Conservation (phyloP, 2,329 filamentous ascomycete species). For the Ophiostoma angusticollis region DNA sequence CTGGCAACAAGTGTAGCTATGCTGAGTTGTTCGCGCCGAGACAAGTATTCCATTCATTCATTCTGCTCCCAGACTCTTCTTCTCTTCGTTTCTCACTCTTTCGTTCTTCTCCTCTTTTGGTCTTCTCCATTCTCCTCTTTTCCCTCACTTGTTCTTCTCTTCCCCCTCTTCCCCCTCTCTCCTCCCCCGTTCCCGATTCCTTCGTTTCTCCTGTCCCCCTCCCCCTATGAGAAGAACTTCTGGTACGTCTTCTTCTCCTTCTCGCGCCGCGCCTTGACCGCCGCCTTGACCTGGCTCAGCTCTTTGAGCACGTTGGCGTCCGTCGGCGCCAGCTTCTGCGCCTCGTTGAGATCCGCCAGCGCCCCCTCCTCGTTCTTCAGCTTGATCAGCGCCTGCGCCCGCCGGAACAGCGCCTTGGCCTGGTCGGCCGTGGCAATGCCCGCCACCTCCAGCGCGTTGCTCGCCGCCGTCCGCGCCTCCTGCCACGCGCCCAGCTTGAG, state of each 20-base stretch:
- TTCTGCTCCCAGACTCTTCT: no score
- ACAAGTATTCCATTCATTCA: no score
- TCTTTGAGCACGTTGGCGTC: slow-evolving; percentile 68
- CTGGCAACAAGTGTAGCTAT: no score
- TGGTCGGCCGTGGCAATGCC: slow-evolving; percentile 61
- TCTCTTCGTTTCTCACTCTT: no score
- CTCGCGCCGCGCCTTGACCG: slow-evolving; percentile 55
- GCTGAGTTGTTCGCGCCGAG: no score
- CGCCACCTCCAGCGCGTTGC: slow-evolving; percentile 56
- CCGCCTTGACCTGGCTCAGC: slow-evolving; percentile 65
- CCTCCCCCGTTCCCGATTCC: not conserved
- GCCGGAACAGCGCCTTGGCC: slow-evolving; percentile 80
- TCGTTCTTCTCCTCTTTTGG: no score
- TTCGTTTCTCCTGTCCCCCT: not conserved
- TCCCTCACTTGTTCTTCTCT: no score
- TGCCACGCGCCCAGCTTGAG: slow-evolving; percentile 64
- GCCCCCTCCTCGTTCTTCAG: slow-evolving; percentile 79
- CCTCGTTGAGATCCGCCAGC: slow-evolving; percentile 60
- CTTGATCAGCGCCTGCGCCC: slow-evolving; percentile 60
- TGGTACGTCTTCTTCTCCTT: slow-evolving; percentile 89
- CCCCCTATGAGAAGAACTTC: slow-evolving; percentile 78
- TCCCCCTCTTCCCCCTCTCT: not conserved
- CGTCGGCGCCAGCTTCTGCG: slow-evolving; percentile 58
- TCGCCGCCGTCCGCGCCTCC: slow-evolving; percentile 58
- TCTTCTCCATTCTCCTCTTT: no score